Base-by-base conservation (phyloP, 176 grass and related monocot genomes). In the Oropetium thomaeum region DNA sequence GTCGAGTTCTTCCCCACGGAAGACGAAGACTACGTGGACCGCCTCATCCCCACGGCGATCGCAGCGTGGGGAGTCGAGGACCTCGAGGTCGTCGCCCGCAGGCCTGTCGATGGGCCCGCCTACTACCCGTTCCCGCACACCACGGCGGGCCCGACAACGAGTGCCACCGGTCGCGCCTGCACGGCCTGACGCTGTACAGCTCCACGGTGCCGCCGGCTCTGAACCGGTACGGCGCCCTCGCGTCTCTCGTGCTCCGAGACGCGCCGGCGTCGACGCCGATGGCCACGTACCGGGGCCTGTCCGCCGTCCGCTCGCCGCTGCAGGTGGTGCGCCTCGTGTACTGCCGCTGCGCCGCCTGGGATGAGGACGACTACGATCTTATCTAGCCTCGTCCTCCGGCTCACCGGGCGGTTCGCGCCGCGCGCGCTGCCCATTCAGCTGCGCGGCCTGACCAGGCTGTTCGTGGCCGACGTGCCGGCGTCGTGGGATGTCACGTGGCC, bases 61-160 rank as follows among this genome's bases (percentile, higher is more conserved):
- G 60, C 19, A 7, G 19, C 20, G 13, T 82, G 69, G 59, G 60
- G 79, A 1, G 60, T 82, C 19, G 20, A 82, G 8, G 60, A 74
- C 3, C 35, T 82, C 8, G 70, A 74, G 69, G 33, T 82, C 26
- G 26, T 57, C 35, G 47, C 54, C n/a, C n/a, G n/a, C 8, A 33
- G 7, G 52, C 77, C 25, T n/a, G n/a, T n/a, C n/a, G n/a, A n/a
- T n/a, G 30, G 11, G 42, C 42, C 71, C n/a, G n/a, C n/a, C 7
- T 44, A 23, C 43, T 81, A 81, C 68, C 9, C 7, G 6, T 73
- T 73, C 25, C 79, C 70, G n/a, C n/a, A n/a, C n/a, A n/a, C n/a
- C n/a, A n/a, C n/a, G n/a, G n/a, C n/a, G n/a, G n/a, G n/a, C n/a
- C n/a, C n/a, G n/a, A n/a, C n/a, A n/a, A n/a, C n/a, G n/a, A n/a